Base-by-base conservation (phyloP, 306 rosid genomes). In the Corylus heterophylla region DNA sequence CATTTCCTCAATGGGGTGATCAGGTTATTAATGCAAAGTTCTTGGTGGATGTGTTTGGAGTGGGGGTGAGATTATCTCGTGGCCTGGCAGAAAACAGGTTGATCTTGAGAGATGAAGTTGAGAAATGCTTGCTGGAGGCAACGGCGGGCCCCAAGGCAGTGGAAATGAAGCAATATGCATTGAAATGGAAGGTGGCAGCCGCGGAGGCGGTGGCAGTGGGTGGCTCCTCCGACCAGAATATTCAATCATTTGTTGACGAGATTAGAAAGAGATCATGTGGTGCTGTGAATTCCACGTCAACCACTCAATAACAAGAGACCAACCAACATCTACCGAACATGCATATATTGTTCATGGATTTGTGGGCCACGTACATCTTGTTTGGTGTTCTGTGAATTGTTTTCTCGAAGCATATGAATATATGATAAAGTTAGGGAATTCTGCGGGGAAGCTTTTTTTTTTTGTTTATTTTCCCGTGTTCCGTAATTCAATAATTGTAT, bases 1-100 rank as follows among this genome's bases (percentile, higher is more conserved):
- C 94, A 0, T 92, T 92, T 70, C 94, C 97, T 0, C 90, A 90
- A 11, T 92, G 96, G 96, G 97, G 97, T 0, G 97, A 92, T 69
- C 96, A 92, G 56, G 86, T 86, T 1, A 90, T 87, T 5, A 87
- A 89, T 17, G 87, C 88, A 0, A 89, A 78, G 80, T 87, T 74
- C 51, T 50, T 86, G 59, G 86, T 80, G 12, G 87, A 91, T 39
- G 94, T 84, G 0, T 89, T 78, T 17, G 77, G 84, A 0, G 93
- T 88, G 0, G 97, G 94, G 29, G 29, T 85, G 12, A 74, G 87
- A n/a, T 3, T 91, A 81, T 83, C 88, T 0, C 78, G 85, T 0
- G 82, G 89, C 1, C 31, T 29, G 1, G 51, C 62, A 7, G 88
- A 84, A 25, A 80, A 83, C 1, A 84, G 70, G 25, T 1, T 91